Evolutionary conservation across 2,329 filamentous ascomycete genomes (phyloP), one percentile per base, ranked within the genome.

Genomic region (Xylariales sp.): DNA sequence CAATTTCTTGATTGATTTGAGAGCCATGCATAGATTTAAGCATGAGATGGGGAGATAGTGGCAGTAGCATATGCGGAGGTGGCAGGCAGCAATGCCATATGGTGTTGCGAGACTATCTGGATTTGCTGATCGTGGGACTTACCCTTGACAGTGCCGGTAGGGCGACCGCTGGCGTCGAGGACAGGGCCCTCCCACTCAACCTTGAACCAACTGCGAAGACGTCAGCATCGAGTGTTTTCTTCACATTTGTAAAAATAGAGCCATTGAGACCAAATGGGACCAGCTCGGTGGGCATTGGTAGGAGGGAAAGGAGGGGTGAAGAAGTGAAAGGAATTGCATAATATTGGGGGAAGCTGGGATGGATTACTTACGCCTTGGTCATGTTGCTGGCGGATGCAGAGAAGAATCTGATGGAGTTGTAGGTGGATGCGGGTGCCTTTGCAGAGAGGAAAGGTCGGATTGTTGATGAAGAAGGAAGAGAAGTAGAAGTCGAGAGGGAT

Each of bases 141-240:
- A 87, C 85, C 59, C 68, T 79, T 69, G 47, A 81, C 63, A 35
- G 64, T 60, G 20, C 64, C 49, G 48, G 78, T 83, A 52, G 74
- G 65, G 43, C 62, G 61, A 61, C 66, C 69, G 62, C 73, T 69
- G 62, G 72, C 70, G 60, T 85, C 69, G 52, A 94, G 53, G 61
- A 80, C 72, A 48, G 85, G 85, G 49, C 85, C 86, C 60, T 80
- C 72, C 84, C 83, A 88, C 61, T 73, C 61, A 45, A 85, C 59
- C 47, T 90, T 83, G 71, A 91, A 89, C 72, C 70, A 87, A 57
- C 75, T 80, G 44, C 42, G 36, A 29, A 33, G 27, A 30, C 40
- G 42, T 59, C 32, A 61, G 54, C 33, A 23, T 17, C 19, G n/a
- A 29, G 14, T 13, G 12, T n/a, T 28, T 12, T n/a, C n/a, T n/a